phyloP scores from a whole-genome alignment of 2,329 filamentous ascomycete genomes.

The Fusarium illudens region DNA sequence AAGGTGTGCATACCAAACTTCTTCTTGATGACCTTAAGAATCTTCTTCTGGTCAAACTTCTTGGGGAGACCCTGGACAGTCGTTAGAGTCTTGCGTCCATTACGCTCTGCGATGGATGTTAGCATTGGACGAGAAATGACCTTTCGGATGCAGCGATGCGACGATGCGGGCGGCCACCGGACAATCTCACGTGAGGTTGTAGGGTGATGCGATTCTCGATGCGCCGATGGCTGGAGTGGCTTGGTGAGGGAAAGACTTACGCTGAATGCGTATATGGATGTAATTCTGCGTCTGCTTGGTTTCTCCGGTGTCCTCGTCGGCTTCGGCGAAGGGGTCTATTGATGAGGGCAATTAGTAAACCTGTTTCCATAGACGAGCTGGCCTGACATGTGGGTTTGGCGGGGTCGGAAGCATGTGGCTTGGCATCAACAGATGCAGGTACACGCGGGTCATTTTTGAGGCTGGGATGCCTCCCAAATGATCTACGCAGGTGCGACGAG shows the following conservation, averaged over 20 bases:
- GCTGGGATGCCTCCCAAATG: not conserved
- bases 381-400: conserved; percentile 13
- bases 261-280: conserved; percentile 99
- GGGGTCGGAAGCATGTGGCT: conserved; percentile 30
- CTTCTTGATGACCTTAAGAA: conserved; percentile 99
- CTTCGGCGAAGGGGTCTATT: conserved; percentile 99
- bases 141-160: not conserved
- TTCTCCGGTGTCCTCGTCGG: conserved; percentile 98
- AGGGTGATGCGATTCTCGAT: conserved; percentile 12
- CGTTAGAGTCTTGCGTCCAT: conserved; percentile 99
- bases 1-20: conserved; percentile 86
- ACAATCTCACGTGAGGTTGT: conserved; percentile 21
- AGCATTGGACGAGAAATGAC: conserved; percentile 6
- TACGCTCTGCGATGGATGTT: conserved; percentile 75
- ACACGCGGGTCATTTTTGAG: conserved; percentile 14
- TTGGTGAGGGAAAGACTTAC: conserved; percentile 62
- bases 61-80: conserved; percentile 98
- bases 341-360: conserved; percentile 3
- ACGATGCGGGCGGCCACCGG: conserved; percentile 1
- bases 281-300: conserved; percentile 96
- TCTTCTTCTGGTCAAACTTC: conserved; percentile 99
- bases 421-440: conserved; percentile 39
- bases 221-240: conserved; percentile 5
- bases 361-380: not conserved
- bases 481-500: no score